These are phyloP conservation scores for Saccharomycopsis malanga DNA, from an alignment of 805 yeast genomes.

Conservation along the genomic window DNA sequence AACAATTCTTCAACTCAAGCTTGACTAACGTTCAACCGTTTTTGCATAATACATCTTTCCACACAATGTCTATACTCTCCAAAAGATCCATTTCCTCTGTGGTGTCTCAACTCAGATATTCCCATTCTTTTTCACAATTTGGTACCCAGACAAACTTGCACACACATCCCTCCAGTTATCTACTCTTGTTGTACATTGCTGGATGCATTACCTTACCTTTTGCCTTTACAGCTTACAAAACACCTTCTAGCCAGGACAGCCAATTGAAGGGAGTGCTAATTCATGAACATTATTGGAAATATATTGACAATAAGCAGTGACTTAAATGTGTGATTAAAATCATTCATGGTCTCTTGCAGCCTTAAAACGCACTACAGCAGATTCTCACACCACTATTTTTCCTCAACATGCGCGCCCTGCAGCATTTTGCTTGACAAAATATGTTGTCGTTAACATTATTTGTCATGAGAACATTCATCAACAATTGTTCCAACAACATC, in stretches of 20 bases:
- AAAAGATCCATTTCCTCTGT: not conserved
- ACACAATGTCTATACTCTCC: too few species aligned
- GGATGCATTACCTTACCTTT: conserved; percentile 21
- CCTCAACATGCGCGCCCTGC: too few species aligned
- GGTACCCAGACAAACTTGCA: too few species aligned
- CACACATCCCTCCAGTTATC: conserved; percentile 6
- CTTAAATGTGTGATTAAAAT: too few species aligned
- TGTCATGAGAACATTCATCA: too few species aligned
- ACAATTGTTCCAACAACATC: too few species aligned
- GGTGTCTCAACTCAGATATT: not conserved
- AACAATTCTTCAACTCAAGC: too few species aligned
- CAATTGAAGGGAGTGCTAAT: conserved; percentile 1
- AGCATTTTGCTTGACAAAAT: too few species aligned
- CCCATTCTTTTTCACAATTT: not conserved
- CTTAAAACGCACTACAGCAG: not conserved
- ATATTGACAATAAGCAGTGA: conserved; percentile 2
- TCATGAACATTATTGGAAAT: conserved; percentile 10
- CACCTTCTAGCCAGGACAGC: conserved; percentile 2
- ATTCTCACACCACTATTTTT: not conserved
- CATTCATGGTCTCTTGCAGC: not conserved
- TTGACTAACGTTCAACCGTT: too few species aligned
- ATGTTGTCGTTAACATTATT: too few species aligned
- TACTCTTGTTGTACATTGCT: conserved; percentile 14
- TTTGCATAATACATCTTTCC: too few species aligned
- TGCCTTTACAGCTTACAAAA: conserved; percentile 21